Base-by-base conservation (phyloP, 257 asterid species). In the Nicotiana sylvestris region DNA sequence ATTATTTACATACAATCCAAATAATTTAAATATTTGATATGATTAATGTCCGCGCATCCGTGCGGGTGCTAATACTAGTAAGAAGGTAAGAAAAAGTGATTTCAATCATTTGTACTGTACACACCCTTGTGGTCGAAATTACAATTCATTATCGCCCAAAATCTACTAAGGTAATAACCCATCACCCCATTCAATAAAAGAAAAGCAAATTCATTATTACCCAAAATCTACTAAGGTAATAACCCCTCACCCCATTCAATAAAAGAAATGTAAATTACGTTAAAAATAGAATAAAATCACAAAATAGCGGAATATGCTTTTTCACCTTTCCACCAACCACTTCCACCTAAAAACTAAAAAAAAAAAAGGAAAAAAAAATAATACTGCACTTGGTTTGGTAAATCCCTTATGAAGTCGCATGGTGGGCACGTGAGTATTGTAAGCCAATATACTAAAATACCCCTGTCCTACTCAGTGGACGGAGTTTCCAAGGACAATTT, bases 401-500 rank as follows among this genome's bases (percentile, higher is more conserved):
- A 15, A 13, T 62, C 35, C 57, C 49, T 9, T 5, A 6, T 39
- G 8, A 74, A 74, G 29, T 49, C 37, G 8, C 43, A 25, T 6
- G 15, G 25, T 49, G 1, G 15, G 37, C 67, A 61, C 33, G 33
- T 61, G 33, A 21, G 65, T 58, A 18, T 39, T 69, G 1, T 3
- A 5, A 9, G 77, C 12, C 5, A 69, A 6, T 37, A 9, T 69
- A 86, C 87, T 12, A 56, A 76, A 80, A 68, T 62, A 64, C 72
- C 85, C 89, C 76, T 56, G 4, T 55, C 9, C 39, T 18, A 18
- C 37, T 35, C 30, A 3, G 10, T 2, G 12, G 87, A 61, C 89
- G 88, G 90, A 84, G 82, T 57, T 21, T 58, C 43, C 89, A 78
- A 81, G 83, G 86, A 87, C 91, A 17, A 80, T 15, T 56, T 66